Base-by-base conservation (phyloP, 2,329 filamentous ascomycete genomes). In the Arthrobotrys conoides region DNA sequence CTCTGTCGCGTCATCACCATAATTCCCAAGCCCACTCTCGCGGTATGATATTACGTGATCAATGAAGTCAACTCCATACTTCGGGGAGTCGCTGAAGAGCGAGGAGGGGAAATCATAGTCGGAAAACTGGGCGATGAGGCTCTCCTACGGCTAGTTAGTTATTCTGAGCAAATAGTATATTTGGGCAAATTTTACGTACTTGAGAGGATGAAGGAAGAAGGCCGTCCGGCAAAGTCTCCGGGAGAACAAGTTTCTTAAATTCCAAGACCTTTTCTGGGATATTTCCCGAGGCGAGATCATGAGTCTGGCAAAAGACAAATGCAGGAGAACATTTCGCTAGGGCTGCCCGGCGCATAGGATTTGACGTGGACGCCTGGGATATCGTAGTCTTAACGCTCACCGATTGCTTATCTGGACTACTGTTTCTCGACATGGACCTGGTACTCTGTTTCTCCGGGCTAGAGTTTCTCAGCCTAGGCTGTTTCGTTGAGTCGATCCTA, bases 331-430 rank as follows among this genome's bases (percentile, higher is more conserved):
- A 41, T 41, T 41, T 41, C 38, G 12, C 38, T 12, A 41, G 16
- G 12, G 9, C 14, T 16, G 38, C 38, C 38, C 38, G 38, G 1
- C 38, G 38, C 38, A 41, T 16, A 12, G 38, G 38, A 16, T 16
- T 12, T n/a, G 38, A 41, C 1, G 38, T n/a, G 14, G 38, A 41
- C 16, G 1, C 38, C 16, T 16, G 38, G 12, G 53, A 36, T 59
- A 41, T 8, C n/a, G 27, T 36, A 1, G 53, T 41, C 18, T 16
- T 59, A 3, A 6, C 12, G 8, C 53, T 59, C 4, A 38, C 8
- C 2, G 53, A 59, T 41, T 59, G 53, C 27, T 59, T 59, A n/a
- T 59, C 53, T 2, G 30, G 53, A 30, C 53, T 59, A n/a, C 30
- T 59, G 14, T 20, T 59, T 10, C 53, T 36, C 9, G 53, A 59